These are phyloP conservation scores for Agaricales sp. DNA, from an alignment of 1,284 basidiomycete genomes.

Conservation along the genomic window DNA sequence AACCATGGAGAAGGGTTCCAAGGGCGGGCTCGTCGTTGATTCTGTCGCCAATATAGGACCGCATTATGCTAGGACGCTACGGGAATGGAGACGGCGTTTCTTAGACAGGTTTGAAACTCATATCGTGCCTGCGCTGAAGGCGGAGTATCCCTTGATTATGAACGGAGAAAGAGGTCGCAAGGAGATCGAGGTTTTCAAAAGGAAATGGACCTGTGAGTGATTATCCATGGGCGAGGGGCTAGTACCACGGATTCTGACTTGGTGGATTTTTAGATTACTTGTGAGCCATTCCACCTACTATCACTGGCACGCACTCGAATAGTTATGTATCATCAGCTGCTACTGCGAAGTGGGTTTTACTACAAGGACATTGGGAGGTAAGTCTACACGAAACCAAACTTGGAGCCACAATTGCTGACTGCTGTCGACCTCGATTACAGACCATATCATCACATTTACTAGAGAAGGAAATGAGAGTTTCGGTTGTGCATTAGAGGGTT, in stretches of 20 bases:
- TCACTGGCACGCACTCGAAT: conserved; percentile 5
- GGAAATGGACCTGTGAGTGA: conserved; percentile 72
- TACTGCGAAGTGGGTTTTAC: conserved; percentile 75
- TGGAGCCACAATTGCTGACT: conserved; percentile 8
- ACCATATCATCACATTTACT: conserved; percentile 49
- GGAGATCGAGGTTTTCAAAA: conserved; percentile 67
- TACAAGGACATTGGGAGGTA: conserved; percentile 57
- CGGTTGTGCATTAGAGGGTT: too few relatives aligned
- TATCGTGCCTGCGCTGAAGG: conserved; percentile 51
- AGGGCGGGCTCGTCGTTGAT: conserved; percentile 56
- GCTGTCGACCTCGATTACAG: too few relatives aligned
- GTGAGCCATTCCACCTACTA: too few relatives aligned
- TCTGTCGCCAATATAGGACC: conserved; percentile 73
- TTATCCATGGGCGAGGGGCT: background rate
- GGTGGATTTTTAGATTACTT: conserved; percentile 26
- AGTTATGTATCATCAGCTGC: conserved; percentile 35
- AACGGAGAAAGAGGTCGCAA: conserved; percentile 30
- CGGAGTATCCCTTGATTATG: conserved; percentile 52
- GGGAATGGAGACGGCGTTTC: conserved; percentile 73
- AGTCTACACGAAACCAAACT: conserved; percentile 12
- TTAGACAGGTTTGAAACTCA: conserved; percentile 49
- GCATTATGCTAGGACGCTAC: conserved; percentile 74
- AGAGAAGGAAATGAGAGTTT: conserved; percentile 47
- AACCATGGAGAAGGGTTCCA: conserved; percentile 43
- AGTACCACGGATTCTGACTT: conserved; percentile 10